phyloP scores from a whole-genome alignment of 169 alveolate species.

The Babesia gibsoni region DNA sequence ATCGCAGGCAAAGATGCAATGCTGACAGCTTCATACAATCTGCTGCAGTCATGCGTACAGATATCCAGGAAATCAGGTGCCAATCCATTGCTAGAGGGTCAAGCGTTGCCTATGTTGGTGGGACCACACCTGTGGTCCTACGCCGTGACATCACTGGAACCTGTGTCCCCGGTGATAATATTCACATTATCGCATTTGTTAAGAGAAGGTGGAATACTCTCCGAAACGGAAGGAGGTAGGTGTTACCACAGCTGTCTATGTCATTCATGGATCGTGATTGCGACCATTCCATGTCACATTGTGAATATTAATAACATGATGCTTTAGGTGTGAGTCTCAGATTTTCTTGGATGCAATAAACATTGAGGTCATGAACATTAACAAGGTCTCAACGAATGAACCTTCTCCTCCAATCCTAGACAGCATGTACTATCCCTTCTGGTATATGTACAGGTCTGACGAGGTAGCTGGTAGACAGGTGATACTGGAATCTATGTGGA shows the following conservation, averaged over 20 bases:
- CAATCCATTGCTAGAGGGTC: constrained; percentile 51
- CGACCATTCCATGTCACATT: neutral
- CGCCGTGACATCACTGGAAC: constrained; percentile 69
- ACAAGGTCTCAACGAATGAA: constrained; percentile 21
- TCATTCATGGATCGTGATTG: too few species aligned
- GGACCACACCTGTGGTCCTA: constrained; percentile 63
- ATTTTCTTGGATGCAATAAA: constrained; percentile 67
- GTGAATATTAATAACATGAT: neutral
- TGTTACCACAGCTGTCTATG: too few species aligned
- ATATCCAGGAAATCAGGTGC: constrained; percentile 67
- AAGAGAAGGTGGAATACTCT: constrained; percentile 63
- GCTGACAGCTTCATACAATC: constrained; percentile 47
- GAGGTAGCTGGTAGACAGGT: constrained; percentile 1
- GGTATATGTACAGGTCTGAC: constrained; percentile 13
- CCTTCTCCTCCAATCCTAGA: constrained; percentile 5
- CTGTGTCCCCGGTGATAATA: constrained; percentile 71
- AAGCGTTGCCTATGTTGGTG: neutral
- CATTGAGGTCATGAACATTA: constrained; percentile 48
- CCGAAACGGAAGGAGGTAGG: constrained; percentile 54
- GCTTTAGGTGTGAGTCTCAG: constrained; percentile 59
- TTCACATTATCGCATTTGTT: constrained; percentile 63
- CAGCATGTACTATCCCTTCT: constrained; percentile 38
- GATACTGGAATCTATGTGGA: neutral
- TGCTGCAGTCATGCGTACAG: constrained; percentile 49
- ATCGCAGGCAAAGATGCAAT: constrained; percentile 15